Evolutionary conservation across 805 yeast species (phyloP).

Genomic region (Kluyveromyces lactis): DNA sequence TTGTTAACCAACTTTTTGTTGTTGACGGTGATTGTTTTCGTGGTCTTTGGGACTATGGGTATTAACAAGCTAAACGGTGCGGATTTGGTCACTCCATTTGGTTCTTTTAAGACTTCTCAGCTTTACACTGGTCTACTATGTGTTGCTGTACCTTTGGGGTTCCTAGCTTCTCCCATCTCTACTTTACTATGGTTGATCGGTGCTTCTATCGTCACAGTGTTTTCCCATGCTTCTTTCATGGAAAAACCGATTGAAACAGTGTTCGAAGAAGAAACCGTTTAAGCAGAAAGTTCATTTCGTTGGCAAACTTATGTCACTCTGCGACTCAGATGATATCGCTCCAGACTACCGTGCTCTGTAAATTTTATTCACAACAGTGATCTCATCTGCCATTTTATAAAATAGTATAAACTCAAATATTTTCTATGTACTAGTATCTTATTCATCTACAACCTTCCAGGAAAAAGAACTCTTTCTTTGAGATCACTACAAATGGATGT

Average conservation of each 20-base stretch:
- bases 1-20: conserved; percentile 77
- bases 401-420: too few relatives aligned
- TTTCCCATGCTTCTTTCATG: conserved; percentile 82
- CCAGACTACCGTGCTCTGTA: too few relatives aligned
- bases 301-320: too few relatives aligned
- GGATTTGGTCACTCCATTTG: conserved; percentile 70
- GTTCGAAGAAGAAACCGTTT: conserved; percentile 65
- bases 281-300: not conserved
- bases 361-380: too few relatives aligned
- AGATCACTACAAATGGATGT: too few relatives aligned
- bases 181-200: conserved; percentile 90
- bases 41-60: conserved; percentile 66
- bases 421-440: not conserved
- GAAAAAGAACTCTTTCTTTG: too few relatives aligned
- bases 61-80: conserved; percentile 75
- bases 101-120: conserved; percentile 65
- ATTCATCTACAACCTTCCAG: too few relatives aligned
- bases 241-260: conserved; percentile 95
- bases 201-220: conserved; percentile 67
- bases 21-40: conserved; percentile 71
- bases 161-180: conserved; percentile 82
- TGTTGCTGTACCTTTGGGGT: conserved; percentile 71
- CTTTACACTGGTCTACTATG: conserved; percentile 76
- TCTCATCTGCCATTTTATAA: too few relatives aligned
- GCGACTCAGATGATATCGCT: too few relatives aligned